phyloP scores from a whole-genome alignment of 1,284 basidiomycete genomes.

The Phenoliferia sp. region DNA sequence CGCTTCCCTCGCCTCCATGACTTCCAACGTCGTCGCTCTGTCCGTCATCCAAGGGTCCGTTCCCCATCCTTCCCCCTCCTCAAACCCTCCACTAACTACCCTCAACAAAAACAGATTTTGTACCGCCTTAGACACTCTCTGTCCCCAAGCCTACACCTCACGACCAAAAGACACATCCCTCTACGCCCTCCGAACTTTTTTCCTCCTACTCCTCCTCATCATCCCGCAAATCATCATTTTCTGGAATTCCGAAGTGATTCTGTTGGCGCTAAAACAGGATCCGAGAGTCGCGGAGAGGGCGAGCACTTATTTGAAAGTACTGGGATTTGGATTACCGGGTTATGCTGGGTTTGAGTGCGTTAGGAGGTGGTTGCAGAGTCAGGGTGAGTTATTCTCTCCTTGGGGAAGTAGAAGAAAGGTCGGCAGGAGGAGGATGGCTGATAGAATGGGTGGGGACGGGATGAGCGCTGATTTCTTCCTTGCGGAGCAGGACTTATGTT shows the following conservation, averaged over 20 bases:
- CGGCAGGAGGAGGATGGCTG: too few species aligned
- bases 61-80: background rate
- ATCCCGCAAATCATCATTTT: conserved; percentile 34
- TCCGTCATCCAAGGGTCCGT: conserved; percentile 26
- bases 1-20: conserved; percentile 33
- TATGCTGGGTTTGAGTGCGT: conserved; percentile 53
- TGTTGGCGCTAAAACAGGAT: conserved; percentile 75
- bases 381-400: background rate
- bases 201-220: conserved; percentile 26
- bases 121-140: conserved; percentile 36
- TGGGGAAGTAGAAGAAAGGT: too few species aligned
- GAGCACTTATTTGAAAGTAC: conserved; percentile 55
- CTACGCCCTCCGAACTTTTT: conserved; percentile 33
- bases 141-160: conserved; percentile 36
- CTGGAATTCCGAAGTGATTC: conserved; percentile 46
- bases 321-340: conserved; percentile 78
- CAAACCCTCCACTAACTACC: conserved; percentile 4
- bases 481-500: conserved; percentile 62
- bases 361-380: conserved; percentile 78
- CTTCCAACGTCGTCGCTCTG: conserved; percentile 32
- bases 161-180: conserved; percentile 28
- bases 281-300: conserved; percentile 76
- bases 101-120: conserved; percentile 25
- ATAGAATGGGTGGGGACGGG: conserved; percentile 42
- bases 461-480: background rate